Conservation (phyloP, 1,139 yeast genomes). For the Debaryomyces sp. region DNA sequence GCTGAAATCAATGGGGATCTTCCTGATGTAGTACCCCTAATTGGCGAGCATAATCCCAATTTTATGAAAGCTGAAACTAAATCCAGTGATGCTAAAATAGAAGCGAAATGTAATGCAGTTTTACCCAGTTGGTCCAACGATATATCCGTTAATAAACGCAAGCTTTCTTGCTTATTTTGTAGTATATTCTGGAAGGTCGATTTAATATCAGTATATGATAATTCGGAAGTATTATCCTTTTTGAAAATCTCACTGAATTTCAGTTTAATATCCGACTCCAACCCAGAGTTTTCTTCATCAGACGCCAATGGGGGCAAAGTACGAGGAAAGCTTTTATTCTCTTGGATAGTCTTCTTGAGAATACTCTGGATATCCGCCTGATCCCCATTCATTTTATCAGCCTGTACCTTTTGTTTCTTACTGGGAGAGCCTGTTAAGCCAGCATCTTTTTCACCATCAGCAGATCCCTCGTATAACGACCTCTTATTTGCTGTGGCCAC, state of each 20-base stretch:
- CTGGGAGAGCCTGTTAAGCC: conserved; percentile 33
- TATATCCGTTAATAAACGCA: conserved; percentile 29
- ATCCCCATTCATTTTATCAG: conserved; percentile 3
- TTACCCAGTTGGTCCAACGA: conserved; percentile 47
- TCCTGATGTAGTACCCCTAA: conserved; percentile 45
- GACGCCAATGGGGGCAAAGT: conserved; percentile 54
- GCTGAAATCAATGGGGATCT: conserved; percentile 47
- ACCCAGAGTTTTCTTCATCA: conserved; percentile 27
- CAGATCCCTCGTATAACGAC: conserved; percentile 17
- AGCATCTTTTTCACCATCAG: conserved; percentile 15
- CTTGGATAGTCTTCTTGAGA: conserved; percentile 25
- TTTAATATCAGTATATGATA: conserved; percentile 39
- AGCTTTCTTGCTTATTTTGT: conserved; percentile 12
- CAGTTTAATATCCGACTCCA: conserved; percentile 57
- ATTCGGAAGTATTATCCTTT: conserved; percentile 35
- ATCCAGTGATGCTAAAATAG: conserved; percentile 43
- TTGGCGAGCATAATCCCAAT: conserved; percentile 41
- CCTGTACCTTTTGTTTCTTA: conserved; percentile 27
- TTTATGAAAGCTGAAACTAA: conserved; percentile 40
- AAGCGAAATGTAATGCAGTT: conserved; percentile 50
- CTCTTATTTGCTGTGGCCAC: conserved; percentile 16
- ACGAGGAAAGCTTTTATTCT: conserved; percentile 51
- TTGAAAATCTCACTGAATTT: conserved; percentile 53
- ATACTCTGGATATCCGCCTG: conserved; percentile 4
- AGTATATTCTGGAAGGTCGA: conserved; percentile 25